Base-by-base conservation (phyloP, 2,329 filamentous ascomycete species). In the Chrysoporthe deuterocubensis region DNA sequence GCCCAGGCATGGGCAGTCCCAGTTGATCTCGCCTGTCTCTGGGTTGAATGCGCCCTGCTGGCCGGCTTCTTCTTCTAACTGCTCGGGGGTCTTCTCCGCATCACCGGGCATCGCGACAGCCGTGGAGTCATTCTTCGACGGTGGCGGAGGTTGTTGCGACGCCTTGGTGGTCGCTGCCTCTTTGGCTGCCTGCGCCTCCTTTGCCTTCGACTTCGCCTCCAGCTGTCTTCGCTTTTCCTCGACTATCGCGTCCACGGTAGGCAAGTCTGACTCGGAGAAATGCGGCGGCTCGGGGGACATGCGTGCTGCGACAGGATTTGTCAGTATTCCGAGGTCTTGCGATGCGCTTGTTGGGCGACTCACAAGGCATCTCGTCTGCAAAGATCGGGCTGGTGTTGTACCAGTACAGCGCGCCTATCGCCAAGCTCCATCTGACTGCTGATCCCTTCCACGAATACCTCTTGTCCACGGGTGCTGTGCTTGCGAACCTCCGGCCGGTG, bases 1-100 rank as follows among this genome's bases (percentile, higher is more conserved):
- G 61, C 96, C 96, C 44, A 99, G 83, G 79, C 96, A 99, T 18
- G 96, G 96, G 80, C 96, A 99, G 78, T 98, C 96, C 96, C 96
- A 99, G 85, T 99, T 99, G 82, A 99, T 99, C 86, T 99, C 96
- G 73, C 96, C 96, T 11, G 96, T 99, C 83, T 98, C 96, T 2
- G 94, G 94, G 80, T 99, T 97, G 83, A 98, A 99, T 0, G 96
- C 96, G 66, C 93, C 96, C 80, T 98, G 90, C 77, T 95, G 90
- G 70, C 83, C 87, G 6, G 93, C 94, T 79, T 97, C 94, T 69
- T 93, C 88, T 78, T 97, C 91, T 16, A 96, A 81, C 0, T 80
- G 84, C 67, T 82, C 82, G 7, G 84, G 81, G 1, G 85, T 82
- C 72, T 66, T 73, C 65, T 59, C 72, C 40, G 64, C 64, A 14